Percentiles rank a stretch among this genome's conserved stretches.
Evolutionary conservation across 1,139 yeast genomes (phyloP).

Genomic region (Wickerhamomyces sp.): DNA sequence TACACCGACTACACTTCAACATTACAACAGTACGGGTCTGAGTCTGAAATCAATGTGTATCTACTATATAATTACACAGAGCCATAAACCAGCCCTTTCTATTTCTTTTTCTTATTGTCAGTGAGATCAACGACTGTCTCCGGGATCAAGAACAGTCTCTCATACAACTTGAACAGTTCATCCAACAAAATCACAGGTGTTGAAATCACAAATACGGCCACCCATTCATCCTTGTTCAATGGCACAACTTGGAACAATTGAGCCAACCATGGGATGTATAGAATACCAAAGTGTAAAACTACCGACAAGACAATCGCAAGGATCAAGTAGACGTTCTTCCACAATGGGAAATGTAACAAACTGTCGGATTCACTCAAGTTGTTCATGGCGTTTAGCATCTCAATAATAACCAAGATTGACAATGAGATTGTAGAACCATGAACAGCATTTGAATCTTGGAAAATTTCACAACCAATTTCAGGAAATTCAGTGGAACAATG

Average conservation of each 20-base stretch:
- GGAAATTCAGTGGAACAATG: constrained; percentile 28
- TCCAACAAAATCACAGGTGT: constrained; percentile 33
- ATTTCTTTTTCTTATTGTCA: too few species aligned
- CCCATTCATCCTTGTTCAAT: constrained; percentile 30
- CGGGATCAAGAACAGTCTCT: constrained; percentile 20
- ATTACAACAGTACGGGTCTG: too few species aligned
- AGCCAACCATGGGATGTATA: constrained; percentile 31
- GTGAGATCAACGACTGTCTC: too few species aligned
- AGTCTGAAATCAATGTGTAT: too few species aligned
- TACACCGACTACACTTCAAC: too few species aligned
- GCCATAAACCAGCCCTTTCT: too few species aligned
- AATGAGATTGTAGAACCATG: constrained; percentile 35
- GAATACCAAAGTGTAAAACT: constrained; percentile 28
- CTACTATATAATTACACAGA: too few species aligned
- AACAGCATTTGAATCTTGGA: constrained; percentile 22
- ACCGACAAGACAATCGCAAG: constrained; percentile 31
- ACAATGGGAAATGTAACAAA: constrained; percentile 31
- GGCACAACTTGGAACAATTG: constrained; percentile 30
- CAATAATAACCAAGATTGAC: constrained; percentile 34
- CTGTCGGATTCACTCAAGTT: constrained; percentile 35
- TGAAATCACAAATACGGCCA: constrained; percentile 29
- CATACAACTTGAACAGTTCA: constrained; percentile 31
- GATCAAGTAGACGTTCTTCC: constrained; percentile 33
- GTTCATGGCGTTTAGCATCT: constrained; percentile 37
- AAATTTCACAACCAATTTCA: constrained; percentile 31